Conservation (phyloP, 2,329 filamentous ascomycete genomes). For the Scytalidium sp. region DNA sequence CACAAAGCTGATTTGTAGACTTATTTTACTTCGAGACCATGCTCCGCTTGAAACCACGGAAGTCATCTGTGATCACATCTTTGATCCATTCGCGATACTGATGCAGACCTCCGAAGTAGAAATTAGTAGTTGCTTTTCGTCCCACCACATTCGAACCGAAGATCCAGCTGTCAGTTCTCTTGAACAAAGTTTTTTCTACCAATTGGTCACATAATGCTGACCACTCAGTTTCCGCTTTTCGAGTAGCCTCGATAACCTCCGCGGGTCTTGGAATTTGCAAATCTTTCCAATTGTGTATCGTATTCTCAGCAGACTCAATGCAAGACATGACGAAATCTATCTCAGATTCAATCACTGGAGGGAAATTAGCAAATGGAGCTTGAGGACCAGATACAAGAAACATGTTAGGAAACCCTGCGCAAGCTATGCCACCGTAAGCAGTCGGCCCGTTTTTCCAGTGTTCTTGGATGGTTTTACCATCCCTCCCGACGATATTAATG, state of each 20-base stretch:
- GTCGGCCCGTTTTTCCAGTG: constrained; percentile 27
- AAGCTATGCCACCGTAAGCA: constrained; percentile 33
- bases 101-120: constrained; percentile 5
- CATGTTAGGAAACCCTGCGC: constrained; percentile 41
- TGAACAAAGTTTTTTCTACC: constrained; percentile 20
- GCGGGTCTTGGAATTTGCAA: too few species aligned
- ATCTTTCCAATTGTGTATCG: too few species aligned
- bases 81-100: too few species aligned
- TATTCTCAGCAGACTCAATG: constrained; percentile 15
- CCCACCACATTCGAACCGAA: constrained; percentile 17
- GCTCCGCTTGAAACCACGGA: too few species aligned
- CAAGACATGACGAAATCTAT: constrained; percentile 26
- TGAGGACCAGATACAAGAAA: constrained; percentile 38
- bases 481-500: constrained; percentile 26
- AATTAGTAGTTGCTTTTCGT: constrained; percentile 1
- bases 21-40: too few species aligned
- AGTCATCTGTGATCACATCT: too few species aligned
- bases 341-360: constrained; percentile 31
- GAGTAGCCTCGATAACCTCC: constrained; percentile 24
- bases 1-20: too few species aligned
- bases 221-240: constrained; percentile 22
- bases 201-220: constrained; percentile 19
- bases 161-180: constrained; percentile 24
- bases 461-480: constrained; percentile 26
- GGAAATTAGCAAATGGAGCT: constrained; percentile 36